Evolutionary conservation across 208 protist genomes (phyloP).

Genomic region (Leishmania tarentolae): DNA sequence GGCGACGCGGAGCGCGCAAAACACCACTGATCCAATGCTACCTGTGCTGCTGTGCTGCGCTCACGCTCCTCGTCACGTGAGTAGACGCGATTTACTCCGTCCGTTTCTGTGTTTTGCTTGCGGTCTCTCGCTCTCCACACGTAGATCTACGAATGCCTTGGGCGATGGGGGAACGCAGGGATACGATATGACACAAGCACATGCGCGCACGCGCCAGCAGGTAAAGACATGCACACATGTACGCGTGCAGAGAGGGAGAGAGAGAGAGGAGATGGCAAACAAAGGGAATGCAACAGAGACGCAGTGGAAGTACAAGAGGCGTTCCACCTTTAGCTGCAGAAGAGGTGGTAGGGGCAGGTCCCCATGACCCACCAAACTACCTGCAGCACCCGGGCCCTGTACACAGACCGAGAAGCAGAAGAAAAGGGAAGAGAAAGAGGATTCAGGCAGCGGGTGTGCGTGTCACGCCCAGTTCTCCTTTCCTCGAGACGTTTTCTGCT

Average conservation of each 20-base stretch:
- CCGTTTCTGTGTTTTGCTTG: not conserved
- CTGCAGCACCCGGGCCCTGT: not conserved
- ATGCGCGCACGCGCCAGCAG: not conserved
- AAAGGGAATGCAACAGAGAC: not conserved
- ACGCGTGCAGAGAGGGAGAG: not conserved
- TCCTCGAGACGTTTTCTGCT: not conserved
- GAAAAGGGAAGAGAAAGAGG: not conserved
- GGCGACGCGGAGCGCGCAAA: not conserved
- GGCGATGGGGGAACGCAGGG: too few species aligned
- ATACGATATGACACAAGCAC: conserved; percentile 10
- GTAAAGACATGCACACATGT: not conserved
- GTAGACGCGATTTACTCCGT: conserved; percentile 8
- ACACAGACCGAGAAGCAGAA: not conserved
- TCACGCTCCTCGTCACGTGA: not conserved
- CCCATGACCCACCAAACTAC: too few species aligned
- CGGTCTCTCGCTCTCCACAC: not conserved
- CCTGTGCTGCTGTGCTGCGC: not conserved
- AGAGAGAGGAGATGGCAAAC: not conserved
- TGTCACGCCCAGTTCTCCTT: not conserved
- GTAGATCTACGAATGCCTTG: not conserved
- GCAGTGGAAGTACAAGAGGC: too few species aligned
- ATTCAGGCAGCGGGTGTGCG: not conserved
- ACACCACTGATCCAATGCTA: not conserved
- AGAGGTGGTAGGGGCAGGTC: not conserved
- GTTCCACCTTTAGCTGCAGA: not conserved